phyloP scores from a whole-genome alignment of 257 asterid species.

The Capsicum pubescens region DNA sequence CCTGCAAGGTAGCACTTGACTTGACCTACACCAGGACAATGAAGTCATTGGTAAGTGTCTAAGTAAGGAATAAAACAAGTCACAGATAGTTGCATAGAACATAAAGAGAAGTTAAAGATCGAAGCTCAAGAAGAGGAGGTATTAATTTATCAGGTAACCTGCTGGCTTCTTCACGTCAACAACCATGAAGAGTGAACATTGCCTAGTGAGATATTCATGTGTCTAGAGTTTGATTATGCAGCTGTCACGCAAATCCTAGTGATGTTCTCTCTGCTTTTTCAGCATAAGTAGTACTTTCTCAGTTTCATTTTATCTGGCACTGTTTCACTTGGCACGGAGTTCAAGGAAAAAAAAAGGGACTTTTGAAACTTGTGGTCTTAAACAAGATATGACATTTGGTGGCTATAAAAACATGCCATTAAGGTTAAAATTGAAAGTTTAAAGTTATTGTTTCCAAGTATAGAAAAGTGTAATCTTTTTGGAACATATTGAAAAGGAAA shows the following conservation, averaged over 20 bases:
- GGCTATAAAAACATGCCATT: not conserved
- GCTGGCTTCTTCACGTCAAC: constrained; percentile 19
- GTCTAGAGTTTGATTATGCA: not conserved
- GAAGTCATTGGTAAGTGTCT: constrained; percentile 20
- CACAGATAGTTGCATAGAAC: constrained; percentile 16
- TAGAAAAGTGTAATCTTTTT: not conserved
- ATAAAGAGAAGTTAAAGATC: not conserved
- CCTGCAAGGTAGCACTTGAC: constrained; percentile 90
- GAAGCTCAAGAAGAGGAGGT: not conserved
- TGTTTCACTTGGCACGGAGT: not conserved
- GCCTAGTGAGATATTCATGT: not conserved
- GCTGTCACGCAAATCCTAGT: not conserved
- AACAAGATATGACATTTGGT: not conserved
- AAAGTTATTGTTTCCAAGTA: not conserved
- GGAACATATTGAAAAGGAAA: not conserved
- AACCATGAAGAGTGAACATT: not conserved
- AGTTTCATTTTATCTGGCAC: not conserved
- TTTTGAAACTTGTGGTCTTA: constrained; percentile 3
- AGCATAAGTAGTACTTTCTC: not conserved
- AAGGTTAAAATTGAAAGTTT: not conserved
- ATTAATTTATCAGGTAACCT: not conserved
- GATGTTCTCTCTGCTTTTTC: not conserved
- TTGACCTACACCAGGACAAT: constrained; percentile 70
- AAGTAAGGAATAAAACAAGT: constrained; percentile 22
- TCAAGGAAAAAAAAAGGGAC: not conserved